Evolutionary conservation across 2,329 filamentous ascomycete genomes (phyloP).

Genomic region (Nemania diffusa): DNA sequence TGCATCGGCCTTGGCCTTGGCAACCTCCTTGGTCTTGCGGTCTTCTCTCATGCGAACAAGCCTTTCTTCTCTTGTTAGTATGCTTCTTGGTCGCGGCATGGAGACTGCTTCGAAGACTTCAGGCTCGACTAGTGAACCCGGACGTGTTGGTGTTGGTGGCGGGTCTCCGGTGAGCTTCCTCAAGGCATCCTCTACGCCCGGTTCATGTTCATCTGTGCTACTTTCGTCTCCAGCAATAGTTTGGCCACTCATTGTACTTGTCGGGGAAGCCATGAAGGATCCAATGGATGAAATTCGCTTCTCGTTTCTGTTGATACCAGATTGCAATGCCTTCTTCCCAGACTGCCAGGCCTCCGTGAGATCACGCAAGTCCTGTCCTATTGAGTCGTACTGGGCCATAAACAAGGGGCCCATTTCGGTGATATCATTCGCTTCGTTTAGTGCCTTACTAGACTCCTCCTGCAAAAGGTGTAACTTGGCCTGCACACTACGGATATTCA

Average conservation of each 20-base stretch:
- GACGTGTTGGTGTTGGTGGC: constrained; percentile 57
- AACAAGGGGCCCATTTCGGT: constrained; percentile 80
- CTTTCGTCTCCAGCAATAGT: constrained; percentile 68
- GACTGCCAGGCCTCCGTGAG: constrained; percentile 87
- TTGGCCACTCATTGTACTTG: constrained; percentile 73
- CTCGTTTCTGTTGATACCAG: constrained; percentile 84
- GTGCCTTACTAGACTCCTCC: constrained; percentile 84
- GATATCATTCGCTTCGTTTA: constrained; percentile 78
- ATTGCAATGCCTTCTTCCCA: constrained; percentile 83
- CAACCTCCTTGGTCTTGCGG: constrained; percentile 75
- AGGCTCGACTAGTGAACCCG: constrained; percentile 72
- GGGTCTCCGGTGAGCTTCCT: constrained; percentile 80
- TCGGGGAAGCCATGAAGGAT: constrained; percentile 64
- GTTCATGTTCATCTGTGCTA: constrained; percentile 66
- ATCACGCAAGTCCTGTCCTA: constrained; percentile 85
- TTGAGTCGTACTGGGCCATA: constrained; percentile 92
- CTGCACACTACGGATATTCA: constrained; percentile 89
- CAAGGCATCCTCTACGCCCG: constrained; percentile 69
- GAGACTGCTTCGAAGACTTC: constrained; percentile 94
- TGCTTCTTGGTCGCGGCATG: constrained; percentile 74
- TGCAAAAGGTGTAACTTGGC: constrained; percentile 92
- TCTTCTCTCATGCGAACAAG: constrained; percentile 91
- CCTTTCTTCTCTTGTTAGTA: constrained; percentile 85
- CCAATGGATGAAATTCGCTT: constrained; percentile 73
- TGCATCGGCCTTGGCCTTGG: constrained; percentile 80